These are phyloP conservation scores for Yarrowia divulgata DNA, from an alignment of 805 yeast genomes.

Conservation along the genomic window DNA sequence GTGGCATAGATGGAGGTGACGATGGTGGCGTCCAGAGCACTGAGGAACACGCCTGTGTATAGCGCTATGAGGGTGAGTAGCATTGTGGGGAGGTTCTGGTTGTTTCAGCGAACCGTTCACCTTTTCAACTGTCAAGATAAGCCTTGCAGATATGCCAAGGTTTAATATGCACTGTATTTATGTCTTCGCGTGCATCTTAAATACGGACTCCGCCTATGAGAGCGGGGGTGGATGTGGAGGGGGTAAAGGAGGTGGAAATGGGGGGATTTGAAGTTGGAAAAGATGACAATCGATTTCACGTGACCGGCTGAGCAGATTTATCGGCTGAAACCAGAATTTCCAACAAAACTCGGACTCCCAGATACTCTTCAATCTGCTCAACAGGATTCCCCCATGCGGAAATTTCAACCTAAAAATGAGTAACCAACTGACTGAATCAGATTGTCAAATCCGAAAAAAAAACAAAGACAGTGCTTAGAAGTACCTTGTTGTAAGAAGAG, in stretches of 20 bases:
- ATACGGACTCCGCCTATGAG: background rate
- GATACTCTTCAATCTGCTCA: background rate
- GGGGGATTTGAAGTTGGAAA: background rate
- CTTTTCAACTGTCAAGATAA: background rate
- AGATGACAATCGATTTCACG: background rate
- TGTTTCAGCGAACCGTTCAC: no score
- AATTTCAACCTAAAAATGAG: slow-evolving; percentile 6
- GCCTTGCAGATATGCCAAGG: slow-evolving; percentile 14
- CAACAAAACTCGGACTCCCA: background rate
- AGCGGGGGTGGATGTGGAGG: no score
- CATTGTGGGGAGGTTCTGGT: background rate
- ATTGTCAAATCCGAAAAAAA: slow-evolving; percentile 3
- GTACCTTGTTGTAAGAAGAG: no score
- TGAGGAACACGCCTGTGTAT: slow-evolving; percentile 53
- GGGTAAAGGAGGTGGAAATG: no score
- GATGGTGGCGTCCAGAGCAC: slow-evolving; percentile 66
- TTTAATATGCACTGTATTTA: background rate
- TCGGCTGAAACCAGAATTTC: no score
- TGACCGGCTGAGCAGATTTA: no score
- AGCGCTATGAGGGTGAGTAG: slow-evolving; percentile 44
- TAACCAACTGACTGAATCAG: background rate
- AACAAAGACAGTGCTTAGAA: no score
- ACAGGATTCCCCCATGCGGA: background rate
- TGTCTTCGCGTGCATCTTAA: background rate
- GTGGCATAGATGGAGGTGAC: slow-evolving; percentile 65